A percentile compares a stretch with the other conserved stretches of the same genome.
Conservation (phyloP, 2,329 filamentous ascomycete species). For the Alternaria conjuncta region DNA sequence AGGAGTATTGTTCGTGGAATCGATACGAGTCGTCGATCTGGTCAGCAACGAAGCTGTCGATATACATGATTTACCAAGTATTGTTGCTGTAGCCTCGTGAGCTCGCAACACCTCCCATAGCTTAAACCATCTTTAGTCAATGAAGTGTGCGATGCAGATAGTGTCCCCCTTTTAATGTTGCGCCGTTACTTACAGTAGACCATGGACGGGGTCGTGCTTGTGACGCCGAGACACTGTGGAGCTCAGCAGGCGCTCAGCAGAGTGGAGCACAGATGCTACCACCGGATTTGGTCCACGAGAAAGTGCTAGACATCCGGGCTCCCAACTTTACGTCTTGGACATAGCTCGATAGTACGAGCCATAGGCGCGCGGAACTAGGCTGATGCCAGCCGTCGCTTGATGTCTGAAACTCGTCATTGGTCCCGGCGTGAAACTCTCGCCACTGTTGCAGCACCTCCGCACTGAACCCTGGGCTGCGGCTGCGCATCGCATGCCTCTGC, state of each 20-base stretch:
- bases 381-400: constrained; percentile 10
- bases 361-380: constrained; percentile 3
- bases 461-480: constrained; percentile 18
- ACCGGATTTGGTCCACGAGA: neutral
- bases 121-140: neutral
- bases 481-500: constrained; percentile 1
- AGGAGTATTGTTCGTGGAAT: constrained; percentile 74
- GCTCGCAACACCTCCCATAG: neutral
- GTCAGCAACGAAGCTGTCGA: constrained; percentile 78
- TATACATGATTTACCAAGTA: constrained; percentile 74
- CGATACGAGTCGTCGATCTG: constrained; percentile 75
- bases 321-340: neutral
- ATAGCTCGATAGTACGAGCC: neutral
- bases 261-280: neutral
- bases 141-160: neutral
- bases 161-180: neutral
- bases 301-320: neutral
- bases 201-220: neutral
- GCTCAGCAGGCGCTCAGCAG: neutral
- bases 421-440: constrained; percentile 23
- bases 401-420: constrained; percentile 24
- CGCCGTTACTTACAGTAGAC: neutral
- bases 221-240: neutral
- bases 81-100: constrained; percentile 54
- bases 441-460: constrained; percentile 18